A percentile compares a stretch with the other conserved stretches of the same genome.
phyloP scores from a whole-genome alignment of 768 basidiomycete species.

The Gloeopeniophorella convolvens region DNA sequence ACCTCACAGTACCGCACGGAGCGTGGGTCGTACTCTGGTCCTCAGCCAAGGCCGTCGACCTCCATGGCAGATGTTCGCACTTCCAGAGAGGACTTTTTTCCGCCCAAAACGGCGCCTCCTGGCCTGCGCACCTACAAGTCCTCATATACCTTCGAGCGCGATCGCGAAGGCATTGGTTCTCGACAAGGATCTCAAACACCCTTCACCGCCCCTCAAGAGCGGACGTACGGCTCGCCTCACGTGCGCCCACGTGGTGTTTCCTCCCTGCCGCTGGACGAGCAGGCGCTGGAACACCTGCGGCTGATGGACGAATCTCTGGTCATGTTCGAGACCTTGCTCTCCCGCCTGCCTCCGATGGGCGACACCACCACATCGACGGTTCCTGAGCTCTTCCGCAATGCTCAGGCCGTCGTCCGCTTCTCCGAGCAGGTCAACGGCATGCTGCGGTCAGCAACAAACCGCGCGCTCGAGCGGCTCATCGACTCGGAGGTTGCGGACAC shows the following conservation, averaged over 20 bases:
- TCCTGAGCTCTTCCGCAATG: slow-evolving; percentile 52
- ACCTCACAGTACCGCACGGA: slow-evolving; percentile 1
- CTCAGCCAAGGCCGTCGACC: slow-evolving; percentile 23
- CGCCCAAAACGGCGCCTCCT: slow-evolving; percentile 35
- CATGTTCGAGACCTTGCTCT: slow-evolving; percentile 63
- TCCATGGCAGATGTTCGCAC: slow-evolving; percentile 31
- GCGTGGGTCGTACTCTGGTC: slow-evolving; percentile 17
- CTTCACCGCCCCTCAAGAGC: slow-evolving; percentile 13
- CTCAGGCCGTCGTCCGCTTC: slow-evolving; percentile 55
- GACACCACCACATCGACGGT: slow-evolving; percentile 35
- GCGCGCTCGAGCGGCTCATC: slow-evolving; percentile 68
- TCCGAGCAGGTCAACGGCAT: slow-evolving; percentile 63
- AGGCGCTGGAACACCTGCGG: slow-evolving; percentile 50
- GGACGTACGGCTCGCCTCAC: slow-evolving; percentile 20
- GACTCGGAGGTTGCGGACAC: slow-evolving; percentile 63
- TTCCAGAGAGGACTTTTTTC: slow-evolving; percentile 22
- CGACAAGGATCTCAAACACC: slow-evolving; percentile 12
- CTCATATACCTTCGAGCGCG: slow-evolving; percentile 31
- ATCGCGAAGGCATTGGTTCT: slow-evolving; percentile 17
- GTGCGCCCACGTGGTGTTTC: slow-evolving; percentile 6
- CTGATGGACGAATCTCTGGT: slow-evolving; percentile 63
- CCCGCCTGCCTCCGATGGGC: slow-evolving; percentile 44
- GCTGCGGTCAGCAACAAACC: slow-evolving; percentile 46
- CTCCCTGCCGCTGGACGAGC: slow-evolving; percentile 15
- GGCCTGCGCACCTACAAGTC: slow-evolving; percentile 37